Conservation (phyloP, 257 asterid genomes). For the Avicennia marina region DNA sequence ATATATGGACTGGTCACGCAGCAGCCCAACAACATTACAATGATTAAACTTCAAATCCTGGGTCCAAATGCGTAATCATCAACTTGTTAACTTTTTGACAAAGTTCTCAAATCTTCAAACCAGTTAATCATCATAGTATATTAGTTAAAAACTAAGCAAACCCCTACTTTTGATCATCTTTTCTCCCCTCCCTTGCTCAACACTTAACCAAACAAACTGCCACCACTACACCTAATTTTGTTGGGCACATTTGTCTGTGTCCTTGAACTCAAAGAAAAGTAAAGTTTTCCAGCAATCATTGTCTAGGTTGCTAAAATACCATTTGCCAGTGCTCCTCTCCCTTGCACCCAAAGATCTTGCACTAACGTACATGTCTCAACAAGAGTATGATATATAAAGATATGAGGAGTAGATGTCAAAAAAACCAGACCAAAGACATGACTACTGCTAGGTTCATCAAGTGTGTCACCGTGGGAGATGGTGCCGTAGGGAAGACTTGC, state of each 20-base stretch:
- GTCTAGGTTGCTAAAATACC: slow-evolving; percentile 26
- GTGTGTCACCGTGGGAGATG: slow-evolving; percentile 85
- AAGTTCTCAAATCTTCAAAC: too few species aligned
- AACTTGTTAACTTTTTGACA: too few species aligned
- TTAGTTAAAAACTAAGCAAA: too few species aligned
- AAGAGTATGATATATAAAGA: slow-evolving; percentile 6
- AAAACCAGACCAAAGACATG: slow-evolving; percentile 24
- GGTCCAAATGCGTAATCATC: too few species aligned
- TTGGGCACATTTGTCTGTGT: slow-evolving; percentile 20
- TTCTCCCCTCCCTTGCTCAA: slow-evolving; percentile 34
- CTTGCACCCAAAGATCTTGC: background rate
- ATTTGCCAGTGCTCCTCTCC: slow-evolving; percentile 17
- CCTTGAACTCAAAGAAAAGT: slow-evolving; percentile 57
- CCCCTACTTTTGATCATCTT: slow-evolving; percentile 15
- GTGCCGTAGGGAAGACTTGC: slow-evolving; percentile 87
- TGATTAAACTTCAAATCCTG: too few species aligned
- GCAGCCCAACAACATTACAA: too few species aligned
- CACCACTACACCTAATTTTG: slow-evolving; percentile 53
- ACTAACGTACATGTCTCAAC: background rate
- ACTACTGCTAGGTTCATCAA: slow-evolving; percentile 68
- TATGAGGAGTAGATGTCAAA: background rate
- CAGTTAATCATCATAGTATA: too few species aligned
- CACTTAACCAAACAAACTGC: slow-evolving; percentile 50
- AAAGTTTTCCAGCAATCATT: slow-evolving; percentile 38
- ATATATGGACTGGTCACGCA: too few species aligned